Evolutionary conservation across 306 rosid genomes (phyloP), one percentile per base, ranked within the genome.

Genomic region (Prunus armeniaca): DNA sequence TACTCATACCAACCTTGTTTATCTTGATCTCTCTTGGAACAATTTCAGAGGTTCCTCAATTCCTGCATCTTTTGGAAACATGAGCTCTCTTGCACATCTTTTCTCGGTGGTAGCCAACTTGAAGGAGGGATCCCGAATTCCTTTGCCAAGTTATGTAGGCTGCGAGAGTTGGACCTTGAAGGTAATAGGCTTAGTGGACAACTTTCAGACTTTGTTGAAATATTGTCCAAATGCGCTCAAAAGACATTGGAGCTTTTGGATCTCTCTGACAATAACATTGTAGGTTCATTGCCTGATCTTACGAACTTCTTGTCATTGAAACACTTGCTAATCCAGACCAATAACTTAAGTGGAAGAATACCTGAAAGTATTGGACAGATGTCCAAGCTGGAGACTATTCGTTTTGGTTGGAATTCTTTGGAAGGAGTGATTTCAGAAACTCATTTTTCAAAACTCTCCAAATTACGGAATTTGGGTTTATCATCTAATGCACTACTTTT

Each of bases 261-360:
- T 25, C 11, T 67, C 15, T 43, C 38, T 11, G 0, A 0, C 5
- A 67, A 67, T 11, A 6, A n/a, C 18, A 38, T 67, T 45, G 0
- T n/a, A 5, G 55, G 61, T 11, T 9, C 61, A 55, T 19, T 55
- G 11, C 61, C 61, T 55, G 2, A 55, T 19, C 25, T n/a, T 8
- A 7, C 61, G 3, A 55, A 55, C 25, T 55, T 55, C 14, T n/a
- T 9, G 2, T n/a, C 25, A 6, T 9, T 55, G 27, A 55, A 55
- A 2, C 0, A 18, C 8, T 3, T 55, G 11, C 0, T 0, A 8
- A 12, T 55, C 6, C 0, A 0, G 0, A 2, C 0, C 1, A 55
- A 55, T 55, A 13, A 19, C 6, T n/a, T 55, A 6, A 55, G 61
- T 7, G 61, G 61, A 55, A 55, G 25, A 5, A 55, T 55, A 19